A percentile compares a stretch with the other conserved stretches of the same genome.
phyloP scores from a whole-genome alignment of 2,329 filamentous ascomycete species.

The Diaporthe ampelina region DNA sequence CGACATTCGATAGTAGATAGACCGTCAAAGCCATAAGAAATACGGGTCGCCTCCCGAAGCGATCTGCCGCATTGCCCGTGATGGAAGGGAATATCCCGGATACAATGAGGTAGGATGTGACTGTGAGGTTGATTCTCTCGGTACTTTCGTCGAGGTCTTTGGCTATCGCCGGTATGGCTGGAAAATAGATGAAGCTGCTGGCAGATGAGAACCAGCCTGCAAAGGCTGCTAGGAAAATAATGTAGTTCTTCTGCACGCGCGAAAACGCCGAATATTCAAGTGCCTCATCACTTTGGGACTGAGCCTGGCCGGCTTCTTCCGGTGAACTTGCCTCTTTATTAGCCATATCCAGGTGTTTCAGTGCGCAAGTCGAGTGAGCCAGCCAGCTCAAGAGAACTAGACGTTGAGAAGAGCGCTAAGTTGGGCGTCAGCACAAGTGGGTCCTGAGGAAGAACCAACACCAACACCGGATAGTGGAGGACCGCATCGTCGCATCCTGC shows the following conservation, averaged over 20 bases:
- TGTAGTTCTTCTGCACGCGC: constrained; percentile 5
- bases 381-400: neutral
- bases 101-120: constrained; percentile 45
- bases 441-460: neutral
- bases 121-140: constrained; percentile 44
- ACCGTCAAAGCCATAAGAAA: constrained; percentile 37
- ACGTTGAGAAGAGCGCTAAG: neutral
- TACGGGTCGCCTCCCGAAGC: constrained; percentile 37
- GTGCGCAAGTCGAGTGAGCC: neutral
- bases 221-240: constrained; percentile 20
- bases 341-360: neutral
- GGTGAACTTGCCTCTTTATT: neutral
- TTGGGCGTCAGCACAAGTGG: neutral
- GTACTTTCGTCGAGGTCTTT: constrained; percentile 40
- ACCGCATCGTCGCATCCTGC: neutral
- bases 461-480: neutral
- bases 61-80: constrained; percentile 42
- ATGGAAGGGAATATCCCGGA: constrained; percentile 27
- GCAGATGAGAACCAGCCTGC: constrained; percentile 31
- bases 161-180: constrained; percentile 40
- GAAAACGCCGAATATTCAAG: constrained; percentile 15
- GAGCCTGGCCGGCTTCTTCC: neutral
- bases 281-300: neutral
- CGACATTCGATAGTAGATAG: constrained; percentile 42
- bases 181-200: constrained; percentile 43